Conservation (phyloP, 2,329 filamentous ascomycete genomes). For the Exophiala phaeomuriformis region DNA sequence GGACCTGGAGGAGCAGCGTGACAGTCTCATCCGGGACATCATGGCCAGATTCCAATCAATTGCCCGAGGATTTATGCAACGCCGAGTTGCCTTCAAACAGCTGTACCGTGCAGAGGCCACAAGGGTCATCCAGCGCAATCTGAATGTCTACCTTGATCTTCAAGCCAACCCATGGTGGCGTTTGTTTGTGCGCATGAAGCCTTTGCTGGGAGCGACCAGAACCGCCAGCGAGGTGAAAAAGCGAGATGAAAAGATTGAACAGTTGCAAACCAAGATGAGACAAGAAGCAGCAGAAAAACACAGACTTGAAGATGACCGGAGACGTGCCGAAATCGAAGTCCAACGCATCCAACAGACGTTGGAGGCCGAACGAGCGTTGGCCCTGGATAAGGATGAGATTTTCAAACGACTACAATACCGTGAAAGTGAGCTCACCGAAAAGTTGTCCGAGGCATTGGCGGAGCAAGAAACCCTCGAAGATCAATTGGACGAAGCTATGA, state of each 20-base stretch:
- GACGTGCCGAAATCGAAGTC: slow-evolving; percentile 79
- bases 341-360: slow-evolving; percentile 85
- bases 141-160: slow-evolving; percentile 82
- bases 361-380: slow-evolving; percentile 90
- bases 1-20: slow-evolving; percentile 91
- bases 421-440: slow-evolving; percentile 88
- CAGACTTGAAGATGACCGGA: slow-evolving; percentile 81
- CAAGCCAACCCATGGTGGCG: slow-evolving; percentile 97
- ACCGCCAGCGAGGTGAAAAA: slow-evolving; percentile 92
- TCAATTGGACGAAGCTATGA: slow-evolving; percentile 80
- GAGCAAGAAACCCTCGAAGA: slow-evolving; percentile 93
- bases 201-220: slow-evolving; percentile 81
- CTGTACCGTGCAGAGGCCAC: slow-evolving; percentile 92
- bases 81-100: slow-evolving; percentile 82
- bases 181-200: slow-evolving; percentile 89
- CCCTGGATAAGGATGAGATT: slow-evolving; percentile 96
- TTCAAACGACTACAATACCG: slow-evolving; percentile 90
- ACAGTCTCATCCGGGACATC: slow-evolving; percentile 86
- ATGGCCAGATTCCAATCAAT: slow-evolving; percentile 90
- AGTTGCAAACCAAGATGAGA: slow-evolving; percentile 76
- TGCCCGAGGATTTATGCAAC: slow-evolving; percentile 80
- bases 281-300: slow-evolving; percentile 67
- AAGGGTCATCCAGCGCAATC: slow-evolving; percentile 88
- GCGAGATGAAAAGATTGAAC: slow-evolving; percentile 84
- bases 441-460: slow-evolving; percentile 81